Percentiles rank a stretch among this genome's conserved stretches.
Conservation (phyloP, 306 rosid species). For the Gastrolobium villosum region DNA sequence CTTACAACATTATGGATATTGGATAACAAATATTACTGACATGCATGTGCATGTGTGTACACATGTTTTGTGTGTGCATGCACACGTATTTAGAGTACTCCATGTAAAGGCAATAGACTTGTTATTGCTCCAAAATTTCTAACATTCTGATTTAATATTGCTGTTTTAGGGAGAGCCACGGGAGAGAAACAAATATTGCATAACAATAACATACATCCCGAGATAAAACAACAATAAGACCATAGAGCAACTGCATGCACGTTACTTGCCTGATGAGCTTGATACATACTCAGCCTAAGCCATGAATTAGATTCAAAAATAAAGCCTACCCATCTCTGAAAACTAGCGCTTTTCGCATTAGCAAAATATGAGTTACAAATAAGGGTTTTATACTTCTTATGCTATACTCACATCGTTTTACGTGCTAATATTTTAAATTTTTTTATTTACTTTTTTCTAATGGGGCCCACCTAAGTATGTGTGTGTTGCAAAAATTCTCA, state of each 20-base stretch:
- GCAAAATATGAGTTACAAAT: background rate
- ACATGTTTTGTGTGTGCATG: background rate
- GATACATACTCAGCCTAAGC: background rate
- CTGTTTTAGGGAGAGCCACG: background rate
- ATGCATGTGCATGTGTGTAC: background rate
- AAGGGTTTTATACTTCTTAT: no score
- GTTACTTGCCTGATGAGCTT: background rate
- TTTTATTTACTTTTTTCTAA: no score
- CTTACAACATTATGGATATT: background rate
- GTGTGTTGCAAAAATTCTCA: no score
- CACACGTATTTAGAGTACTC: background rate
- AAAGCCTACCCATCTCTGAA: background rate
- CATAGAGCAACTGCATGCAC: background rate
- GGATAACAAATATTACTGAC: background rate
- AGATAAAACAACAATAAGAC: slow-evolving; percentile 8
- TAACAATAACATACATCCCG: background rate
- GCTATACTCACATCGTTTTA: no score
- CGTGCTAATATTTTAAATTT: no score
- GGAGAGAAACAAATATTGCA: background rate
- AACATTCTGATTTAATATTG: background rate
- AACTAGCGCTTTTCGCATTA: background rate
- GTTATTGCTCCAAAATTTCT: background rate
- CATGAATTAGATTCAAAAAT: background rate
- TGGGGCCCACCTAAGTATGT: no score
- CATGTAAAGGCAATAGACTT: background rate